Conservation (phyloP, 257 asterid species). For the Prunella vulgaris region DNA sequence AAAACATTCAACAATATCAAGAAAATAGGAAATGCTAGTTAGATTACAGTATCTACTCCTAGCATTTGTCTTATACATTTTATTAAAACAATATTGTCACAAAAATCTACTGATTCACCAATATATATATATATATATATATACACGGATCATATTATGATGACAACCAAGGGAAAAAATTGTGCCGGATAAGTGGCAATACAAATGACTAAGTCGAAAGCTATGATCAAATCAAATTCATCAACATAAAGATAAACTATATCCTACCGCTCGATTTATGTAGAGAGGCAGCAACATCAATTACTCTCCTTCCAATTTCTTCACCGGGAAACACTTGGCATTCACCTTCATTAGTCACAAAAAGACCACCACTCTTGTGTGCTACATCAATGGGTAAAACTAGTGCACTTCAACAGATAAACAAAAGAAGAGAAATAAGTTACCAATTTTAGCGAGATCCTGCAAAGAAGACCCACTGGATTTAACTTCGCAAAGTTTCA, state of each 20-base stretch:
- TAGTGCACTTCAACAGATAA: constrained; percentile 18
- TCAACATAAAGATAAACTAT: constrained; percentile 13
- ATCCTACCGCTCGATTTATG: constrained; percentile 57
- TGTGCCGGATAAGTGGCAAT: neutral
- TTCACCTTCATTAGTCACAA: constrained; percentile 35
- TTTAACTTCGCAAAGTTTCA: constrained; percentile 54
- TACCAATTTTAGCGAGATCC: constrained; percentile 50
- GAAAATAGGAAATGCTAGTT: neutral
- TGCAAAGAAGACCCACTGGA: constrained; percentile 57
- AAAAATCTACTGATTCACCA: no score
- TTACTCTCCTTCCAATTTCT: constrained; percentile 44
- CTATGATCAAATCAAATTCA: constrained; percentile 5
- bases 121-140: neutral
- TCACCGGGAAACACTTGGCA: constrained; percentile 48
- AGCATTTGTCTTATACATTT: neutral
- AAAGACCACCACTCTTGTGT: constrained; percentile 5
- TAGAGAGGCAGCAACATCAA: constrained; percentile 48
- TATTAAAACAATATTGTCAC: neutral
- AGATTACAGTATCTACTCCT: neutral
- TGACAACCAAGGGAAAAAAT: neutral
- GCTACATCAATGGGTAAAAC: neutral
- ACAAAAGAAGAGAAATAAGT: neutral
- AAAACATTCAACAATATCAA: neutral
- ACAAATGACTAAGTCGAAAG: no score
- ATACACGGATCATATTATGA: neutral